Conservation (phyloP, 352 stramenopile genomes). For the Nothophytophthora sp. region DNA sequence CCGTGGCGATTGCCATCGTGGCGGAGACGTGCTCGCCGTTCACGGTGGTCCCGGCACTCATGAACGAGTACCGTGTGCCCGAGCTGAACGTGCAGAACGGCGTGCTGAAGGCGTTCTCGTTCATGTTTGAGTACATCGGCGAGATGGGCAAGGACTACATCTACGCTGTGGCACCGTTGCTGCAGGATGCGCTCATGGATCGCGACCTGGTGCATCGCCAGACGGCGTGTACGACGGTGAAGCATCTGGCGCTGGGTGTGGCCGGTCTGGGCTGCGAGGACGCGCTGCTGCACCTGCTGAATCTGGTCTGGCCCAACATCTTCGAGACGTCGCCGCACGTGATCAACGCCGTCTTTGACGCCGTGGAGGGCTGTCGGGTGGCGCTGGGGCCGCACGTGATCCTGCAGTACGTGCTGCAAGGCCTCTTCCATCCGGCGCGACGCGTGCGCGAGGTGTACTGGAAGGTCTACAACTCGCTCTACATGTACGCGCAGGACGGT, state of each 20-base stretch:
- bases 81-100: conserved; percentile 99
- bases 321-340: conserved; percentile 99
- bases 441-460: conserved; percentile 99
- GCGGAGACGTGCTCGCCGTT: conserved; percentile 99
- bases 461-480: conserved; percentile 99
- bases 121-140: conserved; percentile 99
- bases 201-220: conserved; percentile 98
- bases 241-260: conserved; percentile 98
- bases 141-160: conserved; percentile 99
- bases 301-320: conserved; percentile 99
- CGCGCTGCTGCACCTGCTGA: conserved; percentile 97
- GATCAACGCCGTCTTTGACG: conserved; percentile 99
- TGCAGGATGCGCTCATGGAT: conserved; percentile 99
- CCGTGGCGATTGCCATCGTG: conserved; percentile 99
- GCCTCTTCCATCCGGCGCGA: conserved; percentile 98
- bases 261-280: conserved; percentile 98
- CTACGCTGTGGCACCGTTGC: conserved; percentile 97
- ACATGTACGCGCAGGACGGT: conserved; percentile 98
- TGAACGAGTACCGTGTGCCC: conserved; percentile 99
- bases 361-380: conserved; percentile 97
- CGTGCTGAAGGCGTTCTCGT: conserved; percentile 99
- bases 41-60: conserved; percentile 98
- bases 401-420: conserved; percentile 97
- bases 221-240: conserved; percentile 97
- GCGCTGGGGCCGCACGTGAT: conserved; percentile 96